A percentile compares a stretch with the other conserved stretches of the same genome.
phyloP scores from a whole-genome alignment of 768 basidiomycete species.

The Termitomyces sp. region DNA sequence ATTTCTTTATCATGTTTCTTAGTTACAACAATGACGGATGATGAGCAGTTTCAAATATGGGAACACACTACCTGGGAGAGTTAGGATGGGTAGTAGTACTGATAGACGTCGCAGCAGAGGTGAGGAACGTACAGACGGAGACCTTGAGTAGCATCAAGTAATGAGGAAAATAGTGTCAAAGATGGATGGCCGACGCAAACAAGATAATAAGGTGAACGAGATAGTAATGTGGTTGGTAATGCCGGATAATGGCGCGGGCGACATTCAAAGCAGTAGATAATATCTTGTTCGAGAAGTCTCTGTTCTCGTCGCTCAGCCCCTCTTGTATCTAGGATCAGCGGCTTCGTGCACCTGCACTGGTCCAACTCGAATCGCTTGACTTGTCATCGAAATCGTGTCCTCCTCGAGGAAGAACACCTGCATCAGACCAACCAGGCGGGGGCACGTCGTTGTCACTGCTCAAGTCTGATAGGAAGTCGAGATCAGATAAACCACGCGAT shows the following conservation, averaged over 20 bases:
- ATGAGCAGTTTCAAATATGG: not conserved
- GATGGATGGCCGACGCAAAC: not conserved
- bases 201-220: not conserved
- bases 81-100: not conserved
- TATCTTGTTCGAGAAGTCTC: not conserved
- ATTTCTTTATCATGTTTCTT: slow-evolving; percentile 4
- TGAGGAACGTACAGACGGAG: not conserved
- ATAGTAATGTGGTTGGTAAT: not conserved
- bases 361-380: slow-evolving; percentile 17
- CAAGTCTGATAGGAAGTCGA: slow-evolving; percentile 19
- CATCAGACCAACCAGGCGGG: slow-evolving; percentile 13
- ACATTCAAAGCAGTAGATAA: not conserved
- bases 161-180: not conserved
- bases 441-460: slow-evolving; percentile 5
- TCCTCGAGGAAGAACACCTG: slow-evolving; percentile 1
- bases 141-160: not conserved
- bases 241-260: not conserved
- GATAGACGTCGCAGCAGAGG: not conserved
- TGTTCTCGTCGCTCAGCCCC: not conserved
- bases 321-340: not conserved
- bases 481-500: slow-evolving; percentile 13
- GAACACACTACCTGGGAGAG: not conserved
- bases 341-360: slow-evolving; percentile 12
- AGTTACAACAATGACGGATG: slow-evolving; percentile 1
- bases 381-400: slow-evolving; percentile 6